phyloP scores from a whole-genome alignment of 177 flowering plant species.

The Vitis hybrid region DNA sequence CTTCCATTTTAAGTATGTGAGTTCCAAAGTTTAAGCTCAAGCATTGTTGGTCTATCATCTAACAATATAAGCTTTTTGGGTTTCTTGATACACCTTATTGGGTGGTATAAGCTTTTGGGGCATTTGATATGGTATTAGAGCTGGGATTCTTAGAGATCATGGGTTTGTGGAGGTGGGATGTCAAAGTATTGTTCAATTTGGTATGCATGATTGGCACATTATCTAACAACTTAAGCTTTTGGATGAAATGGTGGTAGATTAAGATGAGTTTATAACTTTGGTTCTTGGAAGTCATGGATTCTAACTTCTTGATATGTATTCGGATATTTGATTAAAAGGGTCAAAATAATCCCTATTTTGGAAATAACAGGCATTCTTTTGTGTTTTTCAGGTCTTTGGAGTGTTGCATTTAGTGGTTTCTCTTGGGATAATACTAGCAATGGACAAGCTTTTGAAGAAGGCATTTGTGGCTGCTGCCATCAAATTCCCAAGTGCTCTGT shows the following conservation, averaged over 20 bases:
- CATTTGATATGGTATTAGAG: too few species aligned
- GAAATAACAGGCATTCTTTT: background rate
- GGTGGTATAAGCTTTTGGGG: too few species aligned
- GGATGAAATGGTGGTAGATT: background rate
- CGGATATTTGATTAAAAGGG: background rate
- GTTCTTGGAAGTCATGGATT: too few species aligned
- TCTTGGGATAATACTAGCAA: conserved; percentile 73
- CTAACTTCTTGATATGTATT: background rate
- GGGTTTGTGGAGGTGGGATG: too few species aligned
- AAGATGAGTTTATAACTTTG: too few species aligned
- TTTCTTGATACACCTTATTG: too few species aligned
- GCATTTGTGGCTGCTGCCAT: conserved; percentile 80
- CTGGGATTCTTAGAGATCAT: too few species aligned
- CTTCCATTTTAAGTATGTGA: background rate
- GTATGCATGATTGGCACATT: too few species aligned
- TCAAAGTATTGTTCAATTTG: too few species aligned
- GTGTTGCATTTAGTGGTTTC: conserved; percentile 71
- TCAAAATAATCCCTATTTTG: background rate
- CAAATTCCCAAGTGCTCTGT: conserved; percentile 91
- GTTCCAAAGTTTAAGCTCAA: background rate
- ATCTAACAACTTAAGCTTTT: background rate
- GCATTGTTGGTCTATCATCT: background rate
- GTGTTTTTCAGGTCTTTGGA: conserved; percentile 45
- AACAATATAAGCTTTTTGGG: too few species aligned
- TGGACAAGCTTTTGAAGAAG: conserved; percentile 75